These are phyloP conservation scores for Skeletonema tropicum DNA, from an alignment of 108 stramenopile genomes.

Conservation along the genomic window DNA sequence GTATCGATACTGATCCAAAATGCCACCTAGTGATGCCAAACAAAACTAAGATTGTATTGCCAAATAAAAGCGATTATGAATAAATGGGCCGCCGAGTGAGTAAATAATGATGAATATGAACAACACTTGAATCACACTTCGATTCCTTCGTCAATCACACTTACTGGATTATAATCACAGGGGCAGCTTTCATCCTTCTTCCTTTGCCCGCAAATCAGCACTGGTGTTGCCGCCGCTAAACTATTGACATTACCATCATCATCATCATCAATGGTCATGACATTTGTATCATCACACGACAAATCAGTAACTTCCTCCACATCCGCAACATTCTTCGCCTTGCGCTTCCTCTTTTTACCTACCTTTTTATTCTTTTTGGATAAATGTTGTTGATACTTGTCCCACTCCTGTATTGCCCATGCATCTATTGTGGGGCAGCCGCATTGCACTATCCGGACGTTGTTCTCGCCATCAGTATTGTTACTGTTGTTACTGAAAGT, in stretches of 20 bases:
- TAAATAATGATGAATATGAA: not conserved
- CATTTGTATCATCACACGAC: not conserved
- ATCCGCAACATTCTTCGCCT: slow-evolving; percentile 12
- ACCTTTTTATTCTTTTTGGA: slow-evolving; percentile 23
- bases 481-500: not conserved
- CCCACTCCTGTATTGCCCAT: slow-evolving; percentile 32
- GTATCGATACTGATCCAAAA: slow-evolving; percentile 62
- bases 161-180: slow-evolving; percentile 36
- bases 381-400: slow-evolving; percentile 15
- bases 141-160: not conserved
- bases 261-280: slow-evolving; percentile 3
- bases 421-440: slow-evolving; percentile 36
- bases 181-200: slow-evolving; percentile 3
- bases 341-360: slow-evolving; percentile 25
- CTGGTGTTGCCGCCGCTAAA: not conserved
- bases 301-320: slow-evolving; percentile 1
- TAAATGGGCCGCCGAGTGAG: not conserved
- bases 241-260: slow-evolving; percentile 8
- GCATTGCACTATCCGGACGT: slow-evolving; percentile 15
- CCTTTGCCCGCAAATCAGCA: slow-evolving; percentile 24
- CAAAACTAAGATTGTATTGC: slow-evolving; percentile 47
- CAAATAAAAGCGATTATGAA: not conserved
- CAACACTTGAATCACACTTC: not conserved
- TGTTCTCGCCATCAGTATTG: not conserved
- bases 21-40: slow-evolving; percentile 70